These are phyloP conservation scores for Boletus patriciae DNA, from an alignment of 768 basidiomycete species.

Conservation along the genomic window DNA sequence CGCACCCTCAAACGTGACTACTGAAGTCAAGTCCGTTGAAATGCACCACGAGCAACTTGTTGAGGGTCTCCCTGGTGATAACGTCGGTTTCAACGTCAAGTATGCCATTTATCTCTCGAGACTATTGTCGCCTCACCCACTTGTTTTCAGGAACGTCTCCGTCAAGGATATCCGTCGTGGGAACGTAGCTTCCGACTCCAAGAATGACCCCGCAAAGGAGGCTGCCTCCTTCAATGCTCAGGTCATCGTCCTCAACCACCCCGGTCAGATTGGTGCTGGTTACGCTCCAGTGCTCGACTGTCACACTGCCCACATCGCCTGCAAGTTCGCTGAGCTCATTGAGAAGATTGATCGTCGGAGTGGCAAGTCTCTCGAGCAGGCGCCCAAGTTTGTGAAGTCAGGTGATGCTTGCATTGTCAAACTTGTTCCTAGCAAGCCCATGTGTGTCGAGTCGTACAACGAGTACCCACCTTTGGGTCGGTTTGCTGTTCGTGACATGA, in stretches of 20 bases:
- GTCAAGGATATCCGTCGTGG: conserved; percentile 99
- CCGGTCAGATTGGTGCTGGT: conserved; percentile 98
- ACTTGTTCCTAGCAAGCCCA: conserved; percentile 93
- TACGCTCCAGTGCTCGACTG: conserved; percentile 99
- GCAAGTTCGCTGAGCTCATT: conserved; percentile 97
- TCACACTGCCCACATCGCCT: conserved; percentile 99
- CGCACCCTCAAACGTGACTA: conserved; percentile 96
- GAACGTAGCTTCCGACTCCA: conserved; percentile 98
- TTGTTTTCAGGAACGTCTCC: conserved; percentile 82
- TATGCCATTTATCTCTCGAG: conserved; percentile 35
- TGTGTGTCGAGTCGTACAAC: conserved; percentile 92
- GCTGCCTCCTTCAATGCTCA: conserved; percentile 99
- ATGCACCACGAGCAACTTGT: conserved; percentile 99
- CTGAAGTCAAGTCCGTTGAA: conserved; percentile 99
- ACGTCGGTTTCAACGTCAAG: conserved; percentile 99
- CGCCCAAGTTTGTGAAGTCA: conserved; percentile 98
- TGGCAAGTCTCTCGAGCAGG: conserved; percentile 85
- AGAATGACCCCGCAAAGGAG: conserved; percentile 99
- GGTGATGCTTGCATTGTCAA: conserved; percentile 99
- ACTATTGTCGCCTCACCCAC: conserved; percentile 2
- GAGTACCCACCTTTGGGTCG: conserved; percentile 99
- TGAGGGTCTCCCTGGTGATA: conserved; percentile 95
- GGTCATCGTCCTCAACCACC: conserved; percentile 99
- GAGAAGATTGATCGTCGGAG: conserved; percentile 99
- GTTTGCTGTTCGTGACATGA: conserved; percentile 99